Percentiles rank a stretch among this genome's conserved stretches.
phyloP scores from a whole-genome alignment of 441 rosid genomes.

The Hura crepitans region DNA sequence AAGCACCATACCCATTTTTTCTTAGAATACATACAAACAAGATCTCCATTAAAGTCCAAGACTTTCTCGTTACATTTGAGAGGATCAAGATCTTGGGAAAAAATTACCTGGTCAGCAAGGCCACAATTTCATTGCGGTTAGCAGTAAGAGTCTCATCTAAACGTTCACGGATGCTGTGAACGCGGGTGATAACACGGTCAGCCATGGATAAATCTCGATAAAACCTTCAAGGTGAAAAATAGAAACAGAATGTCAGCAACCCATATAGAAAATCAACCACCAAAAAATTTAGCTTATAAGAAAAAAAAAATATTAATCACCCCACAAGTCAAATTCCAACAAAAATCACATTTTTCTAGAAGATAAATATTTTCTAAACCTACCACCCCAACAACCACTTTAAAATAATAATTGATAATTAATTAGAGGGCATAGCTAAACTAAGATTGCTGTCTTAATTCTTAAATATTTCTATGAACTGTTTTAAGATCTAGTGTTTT shows the following conservation, averaged over 20 bases:
- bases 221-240: slow-evolving; percentile 1
- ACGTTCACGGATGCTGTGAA: slow-evolving; percentile 91
- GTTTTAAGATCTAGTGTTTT: not conserved
- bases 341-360: slow-evolving; percentile 22
- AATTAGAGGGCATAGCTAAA: slow-evolving; percentile 14
- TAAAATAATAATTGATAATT: slow-evolving; percentile 4
- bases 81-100: not conserved
- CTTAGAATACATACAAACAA: not conserved
- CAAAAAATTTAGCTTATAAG: slow-evolving; percentile 8
- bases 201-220: slow-evolving; percentile 25
- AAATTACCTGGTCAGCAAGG: slow-evolving; percentile 75
- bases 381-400: slow-evolving; percentile 22
- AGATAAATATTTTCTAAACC: slow-evolving; percentile 25
- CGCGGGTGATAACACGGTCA: slow-evolving; percentile 64
- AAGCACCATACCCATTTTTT: not conserved
- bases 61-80: too few relatives aligned
- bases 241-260: slow-evolving; percentile 20
- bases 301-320: slow-evolving; percentile 2
- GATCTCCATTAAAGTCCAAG: not conserved
- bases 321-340: slow-evolving; percentile 25
- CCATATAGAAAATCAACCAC: not conserved
- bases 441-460: slow-evolving; percentile 13
- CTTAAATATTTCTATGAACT: slow-evolving; percentile 1
- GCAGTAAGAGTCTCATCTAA: slow-evolving; percentile 67
- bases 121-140: slow-evolving; percentile 79